A percentile compares a stretch with the other conserved stretches of the same genome.
phyloP scores from a whole-genome alignment of 2,329 filamentous ascomycete genomes.

The Akanthomyces muscarius region DNA sequence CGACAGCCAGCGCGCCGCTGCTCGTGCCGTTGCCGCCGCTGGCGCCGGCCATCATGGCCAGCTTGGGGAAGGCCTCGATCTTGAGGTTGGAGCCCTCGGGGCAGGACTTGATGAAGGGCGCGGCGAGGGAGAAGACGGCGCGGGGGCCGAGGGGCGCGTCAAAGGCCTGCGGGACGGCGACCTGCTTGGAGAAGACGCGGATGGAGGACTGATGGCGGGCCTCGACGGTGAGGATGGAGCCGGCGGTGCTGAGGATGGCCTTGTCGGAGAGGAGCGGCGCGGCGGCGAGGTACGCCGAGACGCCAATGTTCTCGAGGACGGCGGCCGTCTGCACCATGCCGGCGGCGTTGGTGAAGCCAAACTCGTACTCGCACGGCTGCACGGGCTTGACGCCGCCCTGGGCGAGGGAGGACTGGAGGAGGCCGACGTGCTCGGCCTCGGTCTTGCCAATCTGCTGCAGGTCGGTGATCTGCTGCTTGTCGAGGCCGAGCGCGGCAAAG shows the following conservation, averaged over 20 bases:
- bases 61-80: conserved; percentile 55
- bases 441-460: conserved; percentile 53
- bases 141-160: conserved; percentile 56
- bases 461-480: conserved; percentile 37
- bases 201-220: conserved; percentile 60
- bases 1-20: conserved; percentile 40
- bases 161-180: conserved; percentile 56
- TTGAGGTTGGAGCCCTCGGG: conserved; percentile 53
- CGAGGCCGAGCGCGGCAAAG: conserved; percentile 50
- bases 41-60: conserved; percentile 29
- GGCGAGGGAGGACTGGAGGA: conserved; percentile 36
- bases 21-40: conserved; percentile 11
- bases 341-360: conserved; percentile 51
- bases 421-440: conserved; percentile 52
- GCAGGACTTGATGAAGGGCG: conserved; percentile 57
- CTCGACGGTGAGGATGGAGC: conserved; percentile 60
- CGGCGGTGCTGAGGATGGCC: conserved; percentile 55
- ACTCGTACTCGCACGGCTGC: conserved; percentile 52
- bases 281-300: conserved; percentile 61
- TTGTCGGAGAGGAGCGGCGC: conserved; percentile 56
- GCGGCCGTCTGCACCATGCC: conserved; percentile 54
- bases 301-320: conserved; percentile 62
- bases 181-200: conserved; percentile 44
- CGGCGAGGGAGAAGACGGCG: conserved; percentile 61
- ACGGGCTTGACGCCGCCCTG: conserved; percentile 45